A percentile compares a stretch with the other conserved stretches of the same genome.
Evolutionary conservation across 768 basidiomycete species (phyloP).

Genomic region (Collybia nuda): DNA sequence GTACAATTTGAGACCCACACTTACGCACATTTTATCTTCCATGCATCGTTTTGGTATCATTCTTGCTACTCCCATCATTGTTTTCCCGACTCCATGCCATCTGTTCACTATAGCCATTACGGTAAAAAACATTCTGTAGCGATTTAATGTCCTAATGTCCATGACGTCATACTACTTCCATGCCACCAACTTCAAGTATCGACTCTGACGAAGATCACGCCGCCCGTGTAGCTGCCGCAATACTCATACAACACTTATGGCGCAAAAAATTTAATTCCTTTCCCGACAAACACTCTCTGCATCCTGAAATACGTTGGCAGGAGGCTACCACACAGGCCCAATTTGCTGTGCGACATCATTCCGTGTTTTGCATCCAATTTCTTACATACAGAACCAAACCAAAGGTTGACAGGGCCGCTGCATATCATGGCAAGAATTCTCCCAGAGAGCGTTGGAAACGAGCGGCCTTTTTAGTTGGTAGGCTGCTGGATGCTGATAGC

Average conservation of each 20-base stretch:
- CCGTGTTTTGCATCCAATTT: not conserved
- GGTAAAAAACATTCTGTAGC: conserved; percentile 38
- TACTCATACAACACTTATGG: conserved; percentile 40
- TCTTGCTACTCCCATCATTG: conserved; percentile 13
- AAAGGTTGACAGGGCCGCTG: conserved; percentile 41
- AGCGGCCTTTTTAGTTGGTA: conserved; percentile 37
- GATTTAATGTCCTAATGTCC: conserved; percentile 34
- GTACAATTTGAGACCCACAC: conserved; percentile 20
- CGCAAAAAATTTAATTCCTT: conserved; percentile 27
- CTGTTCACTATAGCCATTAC: conserved; percentile 31
- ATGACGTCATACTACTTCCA: conserved; percentile 23
- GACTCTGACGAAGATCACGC: conserved; percentile 11
- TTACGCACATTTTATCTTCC: conserved; percentile 11
- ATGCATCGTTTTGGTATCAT: conserved; percentile 14
- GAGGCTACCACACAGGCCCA: conserved; percentile 37
- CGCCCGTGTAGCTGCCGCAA: conserved; percentile 28
- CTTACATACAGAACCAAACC: too few species aligned
- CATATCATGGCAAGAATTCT: conserved; percentile 44
- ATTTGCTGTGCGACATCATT: conserved; percentile 28
- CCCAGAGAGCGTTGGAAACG: conserved; percentile 48
- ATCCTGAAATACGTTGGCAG: conserved; percentile 30
- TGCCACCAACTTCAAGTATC: not conserved
- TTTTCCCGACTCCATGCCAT: conserved; percentile 23
- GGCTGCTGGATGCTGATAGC: conserved; percentile 43
- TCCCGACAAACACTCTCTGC: conserved; percentile 30